A percentile compares a stretch with the other conserved stretches of the same genome.
Conservation (phyloP, 176 grass and related monocot species). For the Oryza australiensis region DNA sequence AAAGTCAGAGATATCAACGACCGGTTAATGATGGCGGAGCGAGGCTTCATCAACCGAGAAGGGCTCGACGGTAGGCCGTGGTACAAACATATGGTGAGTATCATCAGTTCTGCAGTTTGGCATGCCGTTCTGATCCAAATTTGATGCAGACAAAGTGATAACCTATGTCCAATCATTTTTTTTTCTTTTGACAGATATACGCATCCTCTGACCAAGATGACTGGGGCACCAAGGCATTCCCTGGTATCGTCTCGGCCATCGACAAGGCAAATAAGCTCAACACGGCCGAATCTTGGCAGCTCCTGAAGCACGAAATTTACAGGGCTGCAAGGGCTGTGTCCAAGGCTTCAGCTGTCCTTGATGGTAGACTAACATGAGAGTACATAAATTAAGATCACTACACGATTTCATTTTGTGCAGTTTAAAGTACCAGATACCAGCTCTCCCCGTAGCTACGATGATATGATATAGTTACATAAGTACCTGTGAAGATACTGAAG, state of each 20-base stretch:
- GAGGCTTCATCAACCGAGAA: slow-evolving; percentile 76
- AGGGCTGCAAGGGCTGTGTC: slow-evolving; percentile 74
- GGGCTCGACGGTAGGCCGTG: slow-evolving; percentile 74
- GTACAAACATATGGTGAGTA: slow-evolving; percentile 90
- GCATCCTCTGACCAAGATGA: slow-evolving; percentile 69
- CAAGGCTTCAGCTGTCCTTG: slow-evolving; percentile 68
- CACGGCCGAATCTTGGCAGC: slow-evolving; percentile 56
- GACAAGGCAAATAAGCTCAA: slow-evolving; percentile 57
- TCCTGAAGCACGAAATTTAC: slow-evolving; percentile 76
- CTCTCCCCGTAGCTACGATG: neutral
- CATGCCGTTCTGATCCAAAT: slow-evolving; percentile 7
- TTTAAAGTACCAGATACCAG: neutral
- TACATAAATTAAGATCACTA: neutral
- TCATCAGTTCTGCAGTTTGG: neutral
- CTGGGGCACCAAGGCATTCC: slow-evolving; percentile 71
- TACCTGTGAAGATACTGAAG: neutral
- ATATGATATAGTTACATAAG: neutral
- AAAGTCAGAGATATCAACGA: slow-evolving; percentile 85
- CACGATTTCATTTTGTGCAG: neutral
- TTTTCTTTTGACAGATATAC: slow-evolving; percentile 52
- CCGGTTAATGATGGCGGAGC: slow-evolving; percentile 79
- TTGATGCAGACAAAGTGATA: neutral
- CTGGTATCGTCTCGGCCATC: slow-evolving; percentile 69
- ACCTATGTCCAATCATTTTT: neutral
- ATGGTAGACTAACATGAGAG: slow-evolving; percentile 70